Evolutionary conservation across 768 basidiomycete genomes (phyloP).

Genomic region (Suillus discolor): DNA sequence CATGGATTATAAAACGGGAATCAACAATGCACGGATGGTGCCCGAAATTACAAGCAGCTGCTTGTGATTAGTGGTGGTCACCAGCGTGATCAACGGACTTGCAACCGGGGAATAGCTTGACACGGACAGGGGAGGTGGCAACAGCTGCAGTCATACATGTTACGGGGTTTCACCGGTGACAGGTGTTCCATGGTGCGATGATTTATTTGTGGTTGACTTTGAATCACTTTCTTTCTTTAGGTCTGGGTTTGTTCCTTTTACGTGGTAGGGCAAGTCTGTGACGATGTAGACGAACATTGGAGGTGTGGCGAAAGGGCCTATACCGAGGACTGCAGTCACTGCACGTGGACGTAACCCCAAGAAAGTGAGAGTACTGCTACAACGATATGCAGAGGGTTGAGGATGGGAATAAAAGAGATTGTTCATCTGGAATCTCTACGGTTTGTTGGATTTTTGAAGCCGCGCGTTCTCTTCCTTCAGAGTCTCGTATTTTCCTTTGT

Average conservation of each 20-base stretch:
- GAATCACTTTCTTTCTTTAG: neutral
- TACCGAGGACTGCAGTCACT: no score
- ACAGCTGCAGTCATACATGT: neutral
- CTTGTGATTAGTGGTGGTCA: neutral
- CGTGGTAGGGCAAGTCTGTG: neutral
- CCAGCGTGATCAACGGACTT: neutral
- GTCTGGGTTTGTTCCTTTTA: neutral
- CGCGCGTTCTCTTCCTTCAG: conserved; percentile 17
- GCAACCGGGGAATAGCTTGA: neutral
- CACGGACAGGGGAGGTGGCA: neutral
- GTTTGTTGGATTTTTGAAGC: neutral
- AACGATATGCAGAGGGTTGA: no score
- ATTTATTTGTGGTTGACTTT: neutral
- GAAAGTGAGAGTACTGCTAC: no score
- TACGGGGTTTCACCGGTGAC: neutral
- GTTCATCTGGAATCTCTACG: conserved; percentile 23
- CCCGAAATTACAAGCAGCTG: neutral
- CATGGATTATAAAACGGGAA: neutral
- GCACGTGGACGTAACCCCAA: no score
- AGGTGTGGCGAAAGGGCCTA: neutral
- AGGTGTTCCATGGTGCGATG: neutral
- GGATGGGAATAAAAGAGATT: conserved; percentile 21
- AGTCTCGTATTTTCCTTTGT: conserved; percentile 31
- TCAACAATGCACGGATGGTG: neutral
- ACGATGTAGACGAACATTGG: neutral